Percentiles rank a stretch among this genome's conserved stretches.
These are phyloP conservation scores for Citrus trifoliata DNA, from an alignment of 345 rosid species.

Conservation along the genomic window DNA sequence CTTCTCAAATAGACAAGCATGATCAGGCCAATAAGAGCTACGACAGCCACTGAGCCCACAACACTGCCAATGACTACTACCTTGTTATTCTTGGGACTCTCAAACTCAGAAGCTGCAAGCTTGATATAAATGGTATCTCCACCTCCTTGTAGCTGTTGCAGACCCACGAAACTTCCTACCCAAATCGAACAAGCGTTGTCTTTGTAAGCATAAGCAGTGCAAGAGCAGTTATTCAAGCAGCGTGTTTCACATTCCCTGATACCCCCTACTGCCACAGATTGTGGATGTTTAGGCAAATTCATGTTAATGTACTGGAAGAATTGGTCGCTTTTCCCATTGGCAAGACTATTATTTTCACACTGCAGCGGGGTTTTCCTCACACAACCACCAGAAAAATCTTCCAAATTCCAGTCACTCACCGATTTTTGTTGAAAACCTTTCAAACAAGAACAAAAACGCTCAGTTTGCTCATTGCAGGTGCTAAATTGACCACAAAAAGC, in stretches of 20 bases:
- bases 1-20: conserved; percentile 23
- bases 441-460: conserved; percentile 52
- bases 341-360: conserved; percentile 32
- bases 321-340: conserved; percentile 26
- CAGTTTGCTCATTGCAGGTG: conserved; percentile 37
- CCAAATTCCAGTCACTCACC: conserved; percentile 39
- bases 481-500: conserved; percentile 71
- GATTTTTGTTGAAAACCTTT: conserved; percentile 40
- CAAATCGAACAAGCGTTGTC: conserved; percentile 46
- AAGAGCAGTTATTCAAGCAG: conserved; percentile 58
- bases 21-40: conserved; percentile 28
- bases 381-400: conserved; percentile 65
- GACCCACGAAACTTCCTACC: conserved; percentile 45
- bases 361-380: conserved; percentile 38
- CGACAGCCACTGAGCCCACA: conserved; percentile 29
- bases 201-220: conserved; percentile 59
- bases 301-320: conserved; percentile 26
- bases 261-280: conserved; percentile 15
- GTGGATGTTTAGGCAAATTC: conserved; percentile 21
- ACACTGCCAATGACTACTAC: conserved; percentile 35
- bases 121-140: conserved; percentile 45
- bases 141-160: conserved; percentile 34
- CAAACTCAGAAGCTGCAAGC: conserved; percentile 66
- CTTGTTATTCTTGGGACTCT: conserved; percentile 30
- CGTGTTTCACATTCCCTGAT: conserved; percentile 32